Evolutionary conservation across 2,329 filamentous ascomycete genomes (phyloP), one percentile per base, ranked within the genome.

Genomic region (Truncatella angustata): DNA sequence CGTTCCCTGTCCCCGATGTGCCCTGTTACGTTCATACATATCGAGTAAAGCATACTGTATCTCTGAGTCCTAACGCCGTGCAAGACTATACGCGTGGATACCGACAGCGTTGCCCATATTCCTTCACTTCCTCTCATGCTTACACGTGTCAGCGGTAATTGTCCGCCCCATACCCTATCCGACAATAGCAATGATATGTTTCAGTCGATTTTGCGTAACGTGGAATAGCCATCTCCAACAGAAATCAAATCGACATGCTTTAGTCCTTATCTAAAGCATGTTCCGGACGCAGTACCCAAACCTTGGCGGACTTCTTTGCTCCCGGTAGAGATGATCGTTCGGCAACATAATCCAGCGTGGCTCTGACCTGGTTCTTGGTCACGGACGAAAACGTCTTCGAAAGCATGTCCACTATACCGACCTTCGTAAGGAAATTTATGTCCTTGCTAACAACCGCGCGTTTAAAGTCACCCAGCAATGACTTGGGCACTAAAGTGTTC

Each of bases 381-480:
- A 86, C 79, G 55, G 85, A 85, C 1, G 86, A 82, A 58, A 93
- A 91, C 59, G 83, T 78, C 64, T 87, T 86, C 68, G 91, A 90
- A 54, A 95, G 69, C 4, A 87, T 78, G 67, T 93, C 90, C 7
- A 90, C 77, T 59, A 94, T 72, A 6, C 88, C 90, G 2, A 85
- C 70, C 70, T 94, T 94, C 35, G 83, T 88, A 45, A 91, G 73
- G 36, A 67, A 70, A 16, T 65, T 65, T 57, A 70, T 69, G 40
- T 88, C 81, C 56, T 82, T 87, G 16, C 85, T 87, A 46, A 85
- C 70, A n/a, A 95, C 77, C 1, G 82, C 82, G 26, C 77, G 72
- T 66, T 86, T 91, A 69, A 95, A 90, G 10, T 85, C 68, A 1
- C 75, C 73, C 28, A 91, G 66, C 37, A 85, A 73, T 9, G 88